Evolutionary conservation across 305 asterid genomes (phyloP).

Genomic region (Solanum hybrid): DNA sequence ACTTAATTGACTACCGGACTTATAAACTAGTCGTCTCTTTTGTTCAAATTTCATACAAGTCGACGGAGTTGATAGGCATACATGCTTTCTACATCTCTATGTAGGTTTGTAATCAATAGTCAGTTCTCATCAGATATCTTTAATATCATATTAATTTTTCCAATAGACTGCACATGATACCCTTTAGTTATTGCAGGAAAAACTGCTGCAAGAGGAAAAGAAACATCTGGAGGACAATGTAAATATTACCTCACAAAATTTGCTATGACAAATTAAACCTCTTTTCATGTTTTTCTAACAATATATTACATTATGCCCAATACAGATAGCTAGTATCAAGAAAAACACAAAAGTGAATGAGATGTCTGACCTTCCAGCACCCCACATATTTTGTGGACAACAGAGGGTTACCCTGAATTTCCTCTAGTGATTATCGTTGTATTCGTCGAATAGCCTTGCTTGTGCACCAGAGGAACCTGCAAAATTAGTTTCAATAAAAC

Average conservation of each 20-base stretch:
- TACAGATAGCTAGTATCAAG: neutral
- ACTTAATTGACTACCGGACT: neutral
- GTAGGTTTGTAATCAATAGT: neutral
- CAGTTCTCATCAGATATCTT: neutral
- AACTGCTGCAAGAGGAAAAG: neutral
- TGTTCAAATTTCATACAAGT: neutral
- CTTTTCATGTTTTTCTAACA: neutral
- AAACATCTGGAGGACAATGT: neutral
- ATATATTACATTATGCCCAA: neutral
- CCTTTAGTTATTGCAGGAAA: neutral
- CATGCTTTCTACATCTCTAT: neutral
- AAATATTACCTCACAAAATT: neutral
- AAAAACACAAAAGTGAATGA: neutral
- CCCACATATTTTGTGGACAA: neutral
- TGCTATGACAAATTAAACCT: neutral
- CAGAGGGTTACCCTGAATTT: neutral
- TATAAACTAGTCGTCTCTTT: neutral
- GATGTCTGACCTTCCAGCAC: neutral
- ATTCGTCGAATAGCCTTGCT: neutral
- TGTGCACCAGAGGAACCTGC: neutral
- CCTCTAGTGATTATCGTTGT: neutral
- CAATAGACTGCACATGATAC: neutral
- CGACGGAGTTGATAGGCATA: neutral
- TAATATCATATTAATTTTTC: neutral
- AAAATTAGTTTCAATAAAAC: neutral